These are phyloP conservation scores for Eremothecium cymbalariae DNA, from an alignment of 1,139 yeast species.

Conservation along the genomic window DNA sequence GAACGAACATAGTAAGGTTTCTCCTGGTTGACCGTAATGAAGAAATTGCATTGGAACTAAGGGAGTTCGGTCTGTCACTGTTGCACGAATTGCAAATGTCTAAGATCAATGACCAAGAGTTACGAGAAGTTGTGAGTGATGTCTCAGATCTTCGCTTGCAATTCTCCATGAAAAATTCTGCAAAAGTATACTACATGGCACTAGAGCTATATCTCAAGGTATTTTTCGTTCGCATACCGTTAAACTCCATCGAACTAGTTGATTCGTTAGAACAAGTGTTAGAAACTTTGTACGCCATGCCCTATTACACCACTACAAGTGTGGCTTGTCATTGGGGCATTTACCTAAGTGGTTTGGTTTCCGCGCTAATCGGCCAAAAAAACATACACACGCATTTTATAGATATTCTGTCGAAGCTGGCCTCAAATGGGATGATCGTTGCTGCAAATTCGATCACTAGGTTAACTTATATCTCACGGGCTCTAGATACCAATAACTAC, in stretches of 20 bases:
- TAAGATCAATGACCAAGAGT: slow-evolving; percentile 3
- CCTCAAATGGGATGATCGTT: slow-evolving; percentile 7
- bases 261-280: slow-evolving; percentile 9
- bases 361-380: slow-evolving; percentile 8
- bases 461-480: slow-evolving; percentile 6
- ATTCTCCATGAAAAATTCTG: slow-evolving; percentile 11
- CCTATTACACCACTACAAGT: slow-evolving; percentile 8
- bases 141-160: slow-evolving; percentile 10
- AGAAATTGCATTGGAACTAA: slow-evolving; percentile 3
- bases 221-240: slow-evolving; percentile 9
- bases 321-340: slow-evolving; percentile 13
- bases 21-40: slow-evolving; percentile 6
- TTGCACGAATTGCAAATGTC: slow-evolving; percentile 1
- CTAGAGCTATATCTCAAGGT: slow-evolving; percentile 10
- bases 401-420: slow-evolving; percentile 7
- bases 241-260: slow-evolving; percentile 2
- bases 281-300: slow-evolving; percentile 12
- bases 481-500: slow-evolving; percentile 4
- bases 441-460: slow-evolving; percentile 9
- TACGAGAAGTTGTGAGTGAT: slow-evolving; percentile 4
- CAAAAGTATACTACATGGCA: slow-evolving; percentile 6
- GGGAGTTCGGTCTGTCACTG: slow-evolving; percentile 7
- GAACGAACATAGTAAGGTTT: slow-evolving; percentile 10
- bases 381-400: slow-evolving; percentile 9
- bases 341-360: slow-evolving; percentile 9